A percentile compares a stretch with the other conserved stretches of the same genome.
These are phyloP conservation scores for Akanthomyces uredinophilus DNA, from an alignment of 2,329 filamentous ascomycete genomes.

Conservation along the genomic window DNA sequence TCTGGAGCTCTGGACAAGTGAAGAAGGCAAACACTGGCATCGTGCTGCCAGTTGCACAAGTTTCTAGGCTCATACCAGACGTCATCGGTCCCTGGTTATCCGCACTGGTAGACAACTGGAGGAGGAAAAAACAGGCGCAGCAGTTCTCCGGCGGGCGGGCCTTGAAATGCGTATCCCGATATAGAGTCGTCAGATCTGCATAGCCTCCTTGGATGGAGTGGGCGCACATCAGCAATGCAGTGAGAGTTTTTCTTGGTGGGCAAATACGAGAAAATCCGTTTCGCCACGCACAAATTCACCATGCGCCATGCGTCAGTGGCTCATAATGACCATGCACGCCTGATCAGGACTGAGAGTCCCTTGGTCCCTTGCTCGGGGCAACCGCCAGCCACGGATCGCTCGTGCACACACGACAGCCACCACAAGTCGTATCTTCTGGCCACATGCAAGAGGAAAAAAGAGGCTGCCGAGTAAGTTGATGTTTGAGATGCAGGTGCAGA, in stretches of 20 bases:
- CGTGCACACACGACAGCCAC: too few relatives aligned
- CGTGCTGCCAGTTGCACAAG: background rate
- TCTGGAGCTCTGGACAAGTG: too few relatives aligned
- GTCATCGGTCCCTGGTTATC: too few relatives aligned
- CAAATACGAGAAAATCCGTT: slow-evolving; percentile 6
- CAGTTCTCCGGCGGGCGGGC: background rate
- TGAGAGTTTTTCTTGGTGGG: background rate
- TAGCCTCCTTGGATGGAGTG: background rate
- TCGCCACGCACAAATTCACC: background rate
- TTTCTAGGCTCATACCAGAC: background rate
- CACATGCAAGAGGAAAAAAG: too few relatives aligned
- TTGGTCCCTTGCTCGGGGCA: too few relatives aligned
- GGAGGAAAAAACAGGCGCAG: background rate
- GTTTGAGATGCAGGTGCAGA: too few relatives aligned
- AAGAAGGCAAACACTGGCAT: background rate
- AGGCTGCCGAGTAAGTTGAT: too few relatives aligned
- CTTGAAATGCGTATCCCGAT: slow-evolving; percentile 11
- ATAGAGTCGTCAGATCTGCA: slow-evolving; percentile 13
- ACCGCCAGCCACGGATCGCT: too few relatives aligned
- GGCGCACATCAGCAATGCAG: background rate
- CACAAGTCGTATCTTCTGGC: too few relatives aligned
- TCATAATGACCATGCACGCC: background rate
- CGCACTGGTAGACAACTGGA: too few relatives aligned
- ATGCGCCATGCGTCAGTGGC: background rate
- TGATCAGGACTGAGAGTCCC: background rate